Conservation (phyloP, 805 yeast genomes). For the Hanseniaspora lindneri region DNA sequence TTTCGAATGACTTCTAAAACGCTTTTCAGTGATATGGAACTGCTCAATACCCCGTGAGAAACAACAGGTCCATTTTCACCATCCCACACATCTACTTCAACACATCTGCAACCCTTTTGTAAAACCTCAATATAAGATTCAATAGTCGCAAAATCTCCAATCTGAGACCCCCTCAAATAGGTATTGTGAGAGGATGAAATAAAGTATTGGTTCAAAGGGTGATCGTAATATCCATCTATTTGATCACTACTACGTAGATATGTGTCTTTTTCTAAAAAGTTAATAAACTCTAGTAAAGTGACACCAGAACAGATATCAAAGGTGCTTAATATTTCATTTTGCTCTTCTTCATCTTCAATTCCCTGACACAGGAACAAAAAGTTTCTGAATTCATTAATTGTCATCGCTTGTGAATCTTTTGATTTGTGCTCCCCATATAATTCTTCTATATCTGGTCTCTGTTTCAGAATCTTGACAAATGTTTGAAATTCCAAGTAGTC, state of each 20-base stretch:
- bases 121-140: constrained; percentile 80
- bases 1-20: constrained; percentile 66
- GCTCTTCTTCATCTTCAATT: constrained; percentile 31
- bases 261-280: constrained; percentile 27
- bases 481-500: constrained; percentile 62
- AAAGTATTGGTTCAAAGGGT: constrained; percentile 73
- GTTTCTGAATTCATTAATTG: constrained; percentile 26
- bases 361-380: constrained; percentile 41
- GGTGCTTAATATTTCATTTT: constrained; percentile 31
- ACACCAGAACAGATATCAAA: constrained; percentile 22
- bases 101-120: constrained; percentile 84
- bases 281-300: constrained; percentile 22
- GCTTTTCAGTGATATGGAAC: constrained; percentile 53
- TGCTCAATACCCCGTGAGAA: constrained; percentile 81
- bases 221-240: constrained; percentile 32
- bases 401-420: constrained; percentile 21
- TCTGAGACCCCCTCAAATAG: constrained; percentile 75
- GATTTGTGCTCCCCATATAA: constrained; percentile 37
- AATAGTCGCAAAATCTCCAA: constrained; percentile 74
- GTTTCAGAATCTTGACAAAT: constrained; percentile 58
- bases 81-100: constrained; percentile 97
- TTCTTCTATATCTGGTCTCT: constrained; percentile 45
- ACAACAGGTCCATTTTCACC: constrained; percentile 71
- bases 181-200: constrained; percentile 94
- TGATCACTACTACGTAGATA: constrained; percentile 19